Evolutionary conservation across 1,284 basidiomycete genomes (phyloP).

Genomic region (Ceratobasidium sp.): DNA sequence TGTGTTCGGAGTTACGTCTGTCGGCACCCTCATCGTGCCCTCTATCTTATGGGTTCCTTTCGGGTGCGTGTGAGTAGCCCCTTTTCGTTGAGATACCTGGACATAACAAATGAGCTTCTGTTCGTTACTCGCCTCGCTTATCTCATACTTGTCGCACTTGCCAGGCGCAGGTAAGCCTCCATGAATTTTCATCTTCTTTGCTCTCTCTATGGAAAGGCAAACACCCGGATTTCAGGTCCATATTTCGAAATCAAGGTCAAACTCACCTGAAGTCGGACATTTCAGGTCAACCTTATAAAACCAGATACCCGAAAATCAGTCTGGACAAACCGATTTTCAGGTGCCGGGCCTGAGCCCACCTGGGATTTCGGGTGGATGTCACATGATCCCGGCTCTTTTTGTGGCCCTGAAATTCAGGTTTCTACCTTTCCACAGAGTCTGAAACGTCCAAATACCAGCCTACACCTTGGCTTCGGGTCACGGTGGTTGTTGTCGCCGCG

Average conservation of each 20-base stretch:
- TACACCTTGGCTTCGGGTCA: slow-evolving; percentile 40
- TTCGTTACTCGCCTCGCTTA: slow-evolving; percentile 37
- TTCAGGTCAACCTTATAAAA: too few species aligned
- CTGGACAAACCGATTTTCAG: too few species aligned
- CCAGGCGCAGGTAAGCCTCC: slow-evolving; percentile 36
- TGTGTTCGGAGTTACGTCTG: slow-evolving; percentile 48
- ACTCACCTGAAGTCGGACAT: too few species aligned
- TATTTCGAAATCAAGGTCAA: slow-evolving; percentile 42
- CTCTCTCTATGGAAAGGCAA: too few species aligned
- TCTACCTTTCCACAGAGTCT: slow-evolving; percentile 31
- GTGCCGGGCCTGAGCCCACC: too few species aligned
- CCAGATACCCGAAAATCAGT: too few species aligned
- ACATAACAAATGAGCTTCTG: neutral
- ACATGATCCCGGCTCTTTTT: too few species aligned
- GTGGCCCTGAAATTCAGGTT: neutral
- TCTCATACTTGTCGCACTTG: slow-evolving; percentile 27
- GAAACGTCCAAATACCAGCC: too few species aligned
- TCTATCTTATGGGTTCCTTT: slow-evolving; percentile 41
- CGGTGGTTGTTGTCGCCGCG: slow-evolving; percentile 12
- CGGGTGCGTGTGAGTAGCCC: slow-evolving; percentile 38
- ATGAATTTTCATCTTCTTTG: too few species aligned
- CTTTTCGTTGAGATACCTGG: neutral
- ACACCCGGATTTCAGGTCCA: too few species aligned
- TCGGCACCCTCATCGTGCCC: slow-evolving; percentile 26
- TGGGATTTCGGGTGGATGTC: too few species aligned